These are phyloP conservation scores for Cyclotella cryptica DNA, from an alignment of 108 stramenopile species.

Conservation along the genomic window DNA sequence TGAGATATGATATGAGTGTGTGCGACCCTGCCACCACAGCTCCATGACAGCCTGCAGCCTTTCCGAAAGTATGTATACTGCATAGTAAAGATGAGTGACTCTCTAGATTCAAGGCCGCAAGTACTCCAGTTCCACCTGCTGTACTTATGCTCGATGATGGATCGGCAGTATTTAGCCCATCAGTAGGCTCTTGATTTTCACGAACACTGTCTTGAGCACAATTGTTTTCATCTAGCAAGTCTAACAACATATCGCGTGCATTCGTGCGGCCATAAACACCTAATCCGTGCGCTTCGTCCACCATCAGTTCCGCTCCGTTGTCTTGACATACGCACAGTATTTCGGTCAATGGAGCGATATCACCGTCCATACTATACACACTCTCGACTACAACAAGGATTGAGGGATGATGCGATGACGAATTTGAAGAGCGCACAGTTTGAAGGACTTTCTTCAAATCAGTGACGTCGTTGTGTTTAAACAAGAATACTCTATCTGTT, in stretches of 20 bases:
- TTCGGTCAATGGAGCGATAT: constrained; percentile 85
- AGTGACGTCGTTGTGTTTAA: constrained; percentile 86
- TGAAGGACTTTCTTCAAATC: constrained; percentile 68
- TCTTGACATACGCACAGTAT: constrained; percentile 70
- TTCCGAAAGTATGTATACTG: constrained; percentile 95
- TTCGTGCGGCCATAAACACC: constrained; percentile 80
- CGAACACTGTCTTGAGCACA: background rate
- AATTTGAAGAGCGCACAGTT: constrained; percentile 21
- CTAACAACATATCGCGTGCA: constrained; percentile 41
- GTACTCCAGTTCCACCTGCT: constrained; percentile 77
- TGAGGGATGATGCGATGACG: constrained; percentile 15
- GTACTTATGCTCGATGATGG: background rate
- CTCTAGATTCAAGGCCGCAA: constrained; percentile 75
- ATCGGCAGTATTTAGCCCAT: background rate
- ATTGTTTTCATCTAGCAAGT: background rate
- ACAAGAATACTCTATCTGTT: constrained; percentile 54
- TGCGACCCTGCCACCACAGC: constrained; percentile 81
- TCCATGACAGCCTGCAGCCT: constrained; percentile 97
- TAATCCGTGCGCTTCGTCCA: constrained; percentile 93
- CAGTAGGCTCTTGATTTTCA: background rate
- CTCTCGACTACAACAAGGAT: constrained; percentile 92
- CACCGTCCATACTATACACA: constrained; percentile 99
- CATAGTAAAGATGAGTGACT: constrained; percentile 84
- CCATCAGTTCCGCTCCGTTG: constrained; percentile 73
- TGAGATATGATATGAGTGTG: constrained; percentile 76